These are phyloP conservation scores for Diaporthe eres DNA, from an alignment of 2,329 filamentous ascomycete species.

Conservation along the genomic window DNA sequence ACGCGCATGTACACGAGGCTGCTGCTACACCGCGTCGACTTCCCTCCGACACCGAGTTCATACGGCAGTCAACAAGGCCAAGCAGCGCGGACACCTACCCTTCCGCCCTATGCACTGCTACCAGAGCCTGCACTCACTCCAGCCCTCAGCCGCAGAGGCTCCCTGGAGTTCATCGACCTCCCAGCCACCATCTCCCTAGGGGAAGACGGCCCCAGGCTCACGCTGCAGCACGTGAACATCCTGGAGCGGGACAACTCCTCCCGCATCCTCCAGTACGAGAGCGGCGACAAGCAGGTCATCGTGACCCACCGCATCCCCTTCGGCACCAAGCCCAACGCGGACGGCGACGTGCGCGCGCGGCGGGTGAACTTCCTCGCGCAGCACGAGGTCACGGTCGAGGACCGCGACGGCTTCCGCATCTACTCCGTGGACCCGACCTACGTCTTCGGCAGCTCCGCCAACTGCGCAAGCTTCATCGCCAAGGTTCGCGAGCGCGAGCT, in stretches of 20 bases:
- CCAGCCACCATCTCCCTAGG: neutral
- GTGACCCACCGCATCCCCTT: constrained; percentile 33
- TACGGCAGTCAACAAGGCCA: constrained; percentile 4
- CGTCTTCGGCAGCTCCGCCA: constrained; percentile 23
- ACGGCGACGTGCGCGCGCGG: constrained; percentile 25
- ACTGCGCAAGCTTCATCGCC: constrained; percentile 27
- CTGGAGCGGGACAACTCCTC: constrained; percentile 30
- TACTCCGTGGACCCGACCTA: constrained; percentile 29
- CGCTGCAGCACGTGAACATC: constrained; percentile 19
- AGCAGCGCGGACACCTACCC: neutral
- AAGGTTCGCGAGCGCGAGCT: constrained; percentile 35
- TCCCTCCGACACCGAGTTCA: constrained; percentile 21
- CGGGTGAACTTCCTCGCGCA: constrained; percentile 27
- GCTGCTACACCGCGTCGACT: constrained; percentile 5
- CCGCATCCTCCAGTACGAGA: constrained; percentile 34
- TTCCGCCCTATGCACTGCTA: constrained; percentile 13
- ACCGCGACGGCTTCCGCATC: constrained; percentile 20
- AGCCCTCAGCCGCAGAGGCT: constrained; percentile 15
- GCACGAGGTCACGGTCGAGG: constrained; percentile 33
- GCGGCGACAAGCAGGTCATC: constrained; percentile 22
- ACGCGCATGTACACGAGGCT: constrained; percentile 29
- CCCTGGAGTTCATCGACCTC: constrained; percentile 28
- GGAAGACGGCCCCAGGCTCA: constrained; percentile 7
- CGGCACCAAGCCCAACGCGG: constrained; percentile 30
- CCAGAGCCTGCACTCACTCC: constrained; percentile 27